phyloP scores from a whole-genome alignment of 306 rosid species.

The Sophora flavescens region DNA sequence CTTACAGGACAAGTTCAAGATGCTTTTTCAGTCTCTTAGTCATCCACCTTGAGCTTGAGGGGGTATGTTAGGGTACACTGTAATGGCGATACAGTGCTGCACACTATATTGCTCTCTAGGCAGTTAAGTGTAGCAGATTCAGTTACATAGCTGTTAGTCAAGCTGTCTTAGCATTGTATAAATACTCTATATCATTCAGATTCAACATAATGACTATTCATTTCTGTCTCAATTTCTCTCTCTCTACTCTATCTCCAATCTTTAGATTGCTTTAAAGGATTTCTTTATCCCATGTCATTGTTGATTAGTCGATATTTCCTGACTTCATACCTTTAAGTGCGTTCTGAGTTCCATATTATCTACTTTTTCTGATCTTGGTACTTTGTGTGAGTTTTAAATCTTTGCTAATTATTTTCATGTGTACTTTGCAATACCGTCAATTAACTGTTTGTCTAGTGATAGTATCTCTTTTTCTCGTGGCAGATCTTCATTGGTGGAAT shows the following conservation, averaged over 20 bases:
- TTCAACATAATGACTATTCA: too few relatives aligned
- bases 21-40: too few relatives aligned
- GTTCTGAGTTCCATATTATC: constrained; percentile 3
- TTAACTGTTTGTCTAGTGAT: constrained; percentile 31
- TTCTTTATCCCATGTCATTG: constrained; percentile 5
- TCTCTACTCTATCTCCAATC: background rate
- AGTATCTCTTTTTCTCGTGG: constrained; percentile 40
- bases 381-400: constrained; percentile 4
- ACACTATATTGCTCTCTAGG: too few relatives aligned
- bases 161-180: too few relatives aligned
- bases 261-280: background rate
- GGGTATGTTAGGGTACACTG: too few relatives aligned
- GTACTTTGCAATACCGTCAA: background rate
- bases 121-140: too few relatives aligned
- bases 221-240: too few relatives aligned
- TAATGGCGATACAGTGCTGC: too few relatives aligned
- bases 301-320: constrained; percentile 15
- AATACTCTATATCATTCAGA: too few relatives aligned
- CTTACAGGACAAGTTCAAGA: too few relatives aligned
- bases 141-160: too few relatives aligned
- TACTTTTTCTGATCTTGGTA: background rate
- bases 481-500: constrained; percentile 96
- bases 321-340: constrained; percentile 15
- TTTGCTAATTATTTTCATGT: background rate
- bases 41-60: too few relatives aligned